Conservation (phyloP, 805 yeast genomes). For the Scheffersomyces lignosus region DNA sequence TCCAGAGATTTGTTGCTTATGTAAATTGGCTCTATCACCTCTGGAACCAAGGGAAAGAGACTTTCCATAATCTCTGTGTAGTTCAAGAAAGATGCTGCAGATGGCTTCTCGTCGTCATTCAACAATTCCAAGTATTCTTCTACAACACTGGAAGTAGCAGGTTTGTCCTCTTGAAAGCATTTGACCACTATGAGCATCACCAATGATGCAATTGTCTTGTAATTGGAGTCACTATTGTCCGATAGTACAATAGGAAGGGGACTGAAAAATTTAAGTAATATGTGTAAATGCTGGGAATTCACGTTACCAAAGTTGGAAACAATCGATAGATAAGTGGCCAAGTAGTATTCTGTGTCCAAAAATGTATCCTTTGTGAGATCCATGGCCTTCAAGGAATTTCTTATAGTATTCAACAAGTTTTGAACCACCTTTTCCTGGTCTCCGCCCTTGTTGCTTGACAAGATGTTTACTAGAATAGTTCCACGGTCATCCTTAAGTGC, state of each 20-base stretch:
- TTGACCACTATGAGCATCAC: slow-evolving; percentile 23
- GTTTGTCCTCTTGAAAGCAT: slow-evolving; percentile 14
- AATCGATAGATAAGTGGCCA: slow-evolving; percentile 19
- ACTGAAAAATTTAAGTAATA: slow-evolving; percentile 17
- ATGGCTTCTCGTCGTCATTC: slow-evolving; percentile 10
- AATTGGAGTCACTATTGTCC: slow-evolving; percentile 5
- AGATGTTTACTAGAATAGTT: slow-evolving; percentile 12
- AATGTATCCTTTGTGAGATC: slow-evolving; percentile 1
- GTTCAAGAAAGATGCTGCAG: slow-evolving; percentile 17
- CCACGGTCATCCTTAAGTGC: slow-evolving; percentile 15
- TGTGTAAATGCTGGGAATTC: slow-evolving; percentile 19
- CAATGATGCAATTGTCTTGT: slow-evolving; percentile 9
- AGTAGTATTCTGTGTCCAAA: slow-evolving; percentile 6
- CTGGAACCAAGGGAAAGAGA: slow-evolving; percentile 31
- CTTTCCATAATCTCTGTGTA: slow-evolving; percentile 19
- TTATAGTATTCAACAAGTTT: slow-evolving; percentile 8
- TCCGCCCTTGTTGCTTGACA: neutral
- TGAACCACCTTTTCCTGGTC: slow-evolving; percentile 1
- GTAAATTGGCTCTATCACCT: slow-evolving; percentile 19
- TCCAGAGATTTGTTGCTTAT: slow-evolving; percentile 17
- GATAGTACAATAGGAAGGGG: slow-evolving; percentile 8
- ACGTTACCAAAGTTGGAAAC: slow-evolving; percentile 16
- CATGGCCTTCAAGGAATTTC: slow-evolving; percentile 1
- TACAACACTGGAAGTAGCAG: slow-evolving; percentile 15
- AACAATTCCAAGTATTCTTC: slow-evolving; percentile 22